Evolutionary conservation across 208 protist species (phyloP).

Genomic region (Leptomonas seymouri): DNA sequence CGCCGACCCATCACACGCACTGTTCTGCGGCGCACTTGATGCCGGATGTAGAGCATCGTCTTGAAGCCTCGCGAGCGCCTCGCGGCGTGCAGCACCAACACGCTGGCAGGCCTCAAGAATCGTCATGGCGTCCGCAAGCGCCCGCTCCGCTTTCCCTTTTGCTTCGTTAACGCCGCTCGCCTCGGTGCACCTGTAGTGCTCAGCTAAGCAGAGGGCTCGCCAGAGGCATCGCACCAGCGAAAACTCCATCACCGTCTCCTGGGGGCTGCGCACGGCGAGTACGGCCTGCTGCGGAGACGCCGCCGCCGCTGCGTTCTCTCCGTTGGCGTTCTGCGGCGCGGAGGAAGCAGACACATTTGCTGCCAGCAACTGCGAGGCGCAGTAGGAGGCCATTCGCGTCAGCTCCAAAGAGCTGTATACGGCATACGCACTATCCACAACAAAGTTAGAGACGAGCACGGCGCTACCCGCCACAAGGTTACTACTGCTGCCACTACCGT

Average conservation of each 20-base stretch:
- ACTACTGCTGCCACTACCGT: neutral
- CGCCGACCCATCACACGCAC: neutral
- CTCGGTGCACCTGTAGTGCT: slow-evolving; percentile 36
- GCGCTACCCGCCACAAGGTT: slow-evolving; percentile 10
- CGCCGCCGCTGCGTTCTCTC: neutral
- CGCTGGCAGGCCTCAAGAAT: slow-evolving; percentile 36
- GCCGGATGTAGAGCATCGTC: neutral
- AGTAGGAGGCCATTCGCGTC: slow-evolving; percentile 49
- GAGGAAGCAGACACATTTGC: neutral
- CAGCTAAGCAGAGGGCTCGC: slow-evolving; percentile 64
- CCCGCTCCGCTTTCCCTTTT: slow-evolving; percentile 37
- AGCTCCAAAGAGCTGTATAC: slow-evolving; percentile 45
- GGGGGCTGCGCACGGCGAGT: slow-evolving; percentile 22
- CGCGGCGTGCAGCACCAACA: slow-evolving; percentile 4
- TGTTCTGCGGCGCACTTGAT: neutral
- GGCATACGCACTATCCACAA: slow-evolving; percentile 79
- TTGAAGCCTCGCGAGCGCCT: neutral
- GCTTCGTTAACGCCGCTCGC: neutral
- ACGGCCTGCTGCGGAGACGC: neutral
- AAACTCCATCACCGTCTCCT: slow-evolving; percentile 47
- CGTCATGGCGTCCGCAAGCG: slow-evolving; percentile 33
- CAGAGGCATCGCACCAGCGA: slow-evolving; percentile 67
- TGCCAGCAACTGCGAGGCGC: slow-evolving; percentile 31
- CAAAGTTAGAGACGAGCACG: slow-evolving; percentile 47
- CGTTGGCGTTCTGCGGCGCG: neutral